A percentile compares a stretch with the other conserved stretches of the same genome.
Evolutionary conservation across 1,284 basidiomycete species (phyloP).

Genomic region (Tylopilus orsonianus): DNA sequence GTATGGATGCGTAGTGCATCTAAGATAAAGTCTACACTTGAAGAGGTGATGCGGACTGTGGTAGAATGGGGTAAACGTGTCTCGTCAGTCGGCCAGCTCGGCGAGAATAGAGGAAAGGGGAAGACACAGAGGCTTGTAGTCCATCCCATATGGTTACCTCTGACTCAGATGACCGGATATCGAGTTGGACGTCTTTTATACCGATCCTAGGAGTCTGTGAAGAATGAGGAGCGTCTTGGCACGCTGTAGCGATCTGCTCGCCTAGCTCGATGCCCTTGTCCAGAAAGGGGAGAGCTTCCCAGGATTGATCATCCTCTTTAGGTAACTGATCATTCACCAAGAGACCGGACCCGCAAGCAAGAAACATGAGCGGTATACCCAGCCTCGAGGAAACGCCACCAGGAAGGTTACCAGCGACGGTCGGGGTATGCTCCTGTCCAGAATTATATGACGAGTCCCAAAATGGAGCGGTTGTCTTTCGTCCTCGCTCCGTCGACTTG

Average conservation of each 20-base stretch:
- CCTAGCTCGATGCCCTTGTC: neutral
- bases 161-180: conserved; percentile 10
- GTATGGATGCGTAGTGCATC: conserved; percentile 18
- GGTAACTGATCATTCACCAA: neutral
- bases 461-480: conserved; percentile 1
- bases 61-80: neutral
- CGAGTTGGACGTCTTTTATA: conserved; percentile 17
- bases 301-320: neutral
- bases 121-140: conserved; percentile 17
- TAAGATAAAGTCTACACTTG: conserved; percentile 26
- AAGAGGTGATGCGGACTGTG: conserved; percentile 21
- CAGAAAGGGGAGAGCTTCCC: neutral
- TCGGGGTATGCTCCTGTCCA: neutral
- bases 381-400: conserved; percentile 2
- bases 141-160: conserved; percentile 31
- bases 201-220: neutral
- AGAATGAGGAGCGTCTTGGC: neutral
- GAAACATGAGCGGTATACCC: neutral
- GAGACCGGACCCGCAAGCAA: neutral
- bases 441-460: neutral
- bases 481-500: neutral
- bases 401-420: conserved; percentile 4
- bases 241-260: neutral
- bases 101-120: neutral
- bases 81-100: neutral